phyloP scores from a whole-genome alignment of 2,329 filamentous ascomycete genomes.

The Amauroascus verrucosus region DNA sequence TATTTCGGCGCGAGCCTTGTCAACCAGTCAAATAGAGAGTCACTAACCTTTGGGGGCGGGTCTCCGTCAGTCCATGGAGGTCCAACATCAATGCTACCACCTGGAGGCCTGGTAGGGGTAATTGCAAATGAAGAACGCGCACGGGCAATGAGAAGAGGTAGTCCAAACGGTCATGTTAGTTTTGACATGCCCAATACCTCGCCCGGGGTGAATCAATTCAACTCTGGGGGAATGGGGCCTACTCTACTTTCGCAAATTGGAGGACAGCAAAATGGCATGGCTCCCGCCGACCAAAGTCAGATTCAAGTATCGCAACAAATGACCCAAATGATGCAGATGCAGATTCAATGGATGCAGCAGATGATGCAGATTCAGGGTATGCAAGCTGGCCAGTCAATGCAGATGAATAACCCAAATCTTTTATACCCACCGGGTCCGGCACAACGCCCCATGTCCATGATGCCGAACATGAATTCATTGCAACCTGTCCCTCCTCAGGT shows the following conservation, averaged over 20 bases:
- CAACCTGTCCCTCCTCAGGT: slow-evolving; percentile 25
- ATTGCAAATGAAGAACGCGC: slow-evolving; percentile 78
- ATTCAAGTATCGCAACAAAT: slow-evolving; percentile 75
- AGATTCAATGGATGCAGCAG: slow-evolving; percentile 83
- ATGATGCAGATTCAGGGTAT: slow-evolving; percentile 54
- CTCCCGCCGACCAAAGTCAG: slow-evolving; percentile 57
- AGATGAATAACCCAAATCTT: slow-evolving; percentile 21
- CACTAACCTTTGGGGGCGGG: slow-evolving; percentile 58
- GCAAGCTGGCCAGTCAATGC: slow-evolving; percentile 23
- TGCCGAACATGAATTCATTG: slow-evolving; percentile 22
- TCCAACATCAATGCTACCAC: slow-evolving; percentile 42
- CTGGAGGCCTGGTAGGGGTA: slow-evolving; percentile 74
- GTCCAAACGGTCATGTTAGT: slow-evolving; percentile 52
- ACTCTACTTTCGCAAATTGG: slow-evolving; percentile 10
- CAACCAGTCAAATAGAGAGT: slow-evolving; percentile 61
- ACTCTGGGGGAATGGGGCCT: not conserved
- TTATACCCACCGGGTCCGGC: slow-evolving; percentile 24
- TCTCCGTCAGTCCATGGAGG: slow-evolving; percentile 35
- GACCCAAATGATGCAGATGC: slow-evolving; percentile 83
- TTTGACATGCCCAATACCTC: slow-evolving; percentile 8
- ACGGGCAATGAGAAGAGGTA: slow-evolving; percentile 65
- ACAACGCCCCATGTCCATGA: slow-evolving; percentile 42
- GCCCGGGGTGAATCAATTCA: slow-evolving; percentile 1
- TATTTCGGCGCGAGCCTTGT: slow-evolving; percentile 72
- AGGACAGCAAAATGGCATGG: slow-evolving; percentile 8